phyloP scores from a whole-genome alignment of 2,329 filamentous ascomycete genomes.

The Achaetomium macrosporum region DNA sequence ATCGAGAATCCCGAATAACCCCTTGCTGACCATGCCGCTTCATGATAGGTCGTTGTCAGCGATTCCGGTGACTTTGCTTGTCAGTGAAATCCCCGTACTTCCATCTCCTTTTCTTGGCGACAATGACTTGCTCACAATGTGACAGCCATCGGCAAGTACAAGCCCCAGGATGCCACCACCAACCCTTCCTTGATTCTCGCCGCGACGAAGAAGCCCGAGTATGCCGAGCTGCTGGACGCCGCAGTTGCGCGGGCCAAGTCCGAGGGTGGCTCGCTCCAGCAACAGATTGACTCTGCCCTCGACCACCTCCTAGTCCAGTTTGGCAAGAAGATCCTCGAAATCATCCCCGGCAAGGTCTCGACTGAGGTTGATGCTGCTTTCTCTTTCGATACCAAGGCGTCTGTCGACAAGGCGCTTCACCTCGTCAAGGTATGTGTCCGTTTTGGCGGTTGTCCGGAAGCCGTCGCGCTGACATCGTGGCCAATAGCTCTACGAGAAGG shows the following conservation, averaged over 20 bases:
- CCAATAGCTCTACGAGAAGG: constrained; percentile 80
- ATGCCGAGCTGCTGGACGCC: constrained; percentile 82
- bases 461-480: not conserved
- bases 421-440: constrained; percentile 74
- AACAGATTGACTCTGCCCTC: constrained; percentile 82
- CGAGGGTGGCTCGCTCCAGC: constrained; percentile 61
- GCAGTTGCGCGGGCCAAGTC: constrained; percentile 83
- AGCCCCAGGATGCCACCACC: constrained; percentile 99
- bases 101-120: not conserved
- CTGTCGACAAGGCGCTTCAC: constrained; percentile 91
- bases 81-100: constrained; percentile 41
- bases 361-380: constrained; percentile 96
- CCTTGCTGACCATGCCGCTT: constrained; percentile 21
- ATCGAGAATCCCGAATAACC: not conserved
- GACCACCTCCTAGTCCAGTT: constrained; percentile 96
- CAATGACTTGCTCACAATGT: constrained; percentile 21
- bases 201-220: constrained; percentile 96
- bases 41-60: constrained; percentile 76
- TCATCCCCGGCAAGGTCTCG: constrained; percentile 97
- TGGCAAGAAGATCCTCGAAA: constrained; percentile 93
- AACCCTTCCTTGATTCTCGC: constrained; percentile 98
- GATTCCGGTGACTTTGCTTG: constrained; percentile 89
- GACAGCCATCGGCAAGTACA: constrained; percentile 96
- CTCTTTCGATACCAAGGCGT: constrained; percentile 91
- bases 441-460: no score